Evolutionary conservation across 75 land plant species (phyloP).

Genomic region (Sequoiadendron giganteum): DNA sequence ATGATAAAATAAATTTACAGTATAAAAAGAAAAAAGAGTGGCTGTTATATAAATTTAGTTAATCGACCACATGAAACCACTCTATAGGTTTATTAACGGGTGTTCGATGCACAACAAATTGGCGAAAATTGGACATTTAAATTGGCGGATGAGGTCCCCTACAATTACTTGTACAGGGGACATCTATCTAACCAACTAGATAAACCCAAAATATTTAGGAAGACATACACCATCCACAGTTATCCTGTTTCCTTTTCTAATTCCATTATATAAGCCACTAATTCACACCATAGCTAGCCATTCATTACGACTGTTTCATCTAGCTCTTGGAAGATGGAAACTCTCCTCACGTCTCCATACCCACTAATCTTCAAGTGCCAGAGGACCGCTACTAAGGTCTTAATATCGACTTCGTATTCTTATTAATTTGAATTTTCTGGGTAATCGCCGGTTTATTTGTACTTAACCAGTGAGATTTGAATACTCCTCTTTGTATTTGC

Average conservation of each 20-base stretch:
- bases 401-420: background rate
- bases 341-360: background rate
- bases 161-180: no score
- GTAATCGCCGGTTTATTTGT: background rate
- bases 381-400: background rate
- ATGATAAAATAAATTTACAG: no score
- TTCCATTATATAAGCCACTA: background rate
- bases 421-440: background rate
- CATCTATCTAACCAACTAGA: no score
- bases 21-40: no score
- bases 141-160: no score
- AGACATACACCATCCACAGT: background rate
- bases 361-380: background rate
- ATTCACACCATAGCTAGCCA: background rate
- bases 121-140: no score
- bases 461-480: background rate
- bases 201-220: no score
- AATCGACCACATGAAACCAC: no score
- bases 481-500: background rate
- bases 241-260: background rate
- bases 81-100: no score
- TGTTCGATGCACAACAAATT: no score
- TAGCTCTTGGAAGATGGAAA: background rate
- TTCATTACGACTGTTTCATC: background rate
- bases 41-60: no score